Evolutionary conservation across 2,329 filamentous ascomycete species (phyloP).

Genomic region (Nemania bipapillata): DNA sequence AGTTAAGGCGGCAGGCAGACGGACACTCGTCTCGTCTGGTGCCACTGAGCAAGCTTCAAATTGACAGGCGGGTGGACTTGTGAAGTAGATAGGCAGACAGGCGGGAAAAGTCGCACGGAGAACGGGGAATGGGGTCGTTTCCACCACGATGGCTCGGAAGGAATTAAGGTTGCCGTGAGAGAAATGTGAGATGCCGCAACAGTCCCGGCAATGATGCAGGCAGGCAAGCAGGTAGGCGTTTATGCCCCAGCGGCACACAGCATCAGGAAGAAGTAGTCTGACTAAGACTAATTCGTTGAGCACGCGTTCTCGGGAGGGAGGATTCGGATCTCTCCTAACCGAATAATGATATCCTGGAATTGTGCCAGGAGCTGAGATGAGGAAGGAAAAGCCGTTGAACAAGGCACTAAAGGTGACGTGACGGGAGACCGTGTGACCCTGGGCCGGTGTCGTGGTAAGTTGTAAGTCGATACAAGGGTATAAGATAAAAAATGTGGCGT

Average conservation of each 20-base stretch:
- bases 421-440: slow-evolving; percentile 13
- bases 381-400: slow-evolving; percentile 14
- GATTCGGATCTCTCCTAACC: slow-evolving; percentile 13
- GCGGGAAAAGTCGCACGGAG: slow-evolving; percentile 13
- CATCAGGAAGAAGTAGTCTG: slow-evolving; percentile 24
- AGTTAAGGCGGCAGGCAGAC: slow-evolving; percentile 17
- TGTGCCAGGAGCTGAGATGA: slow-evolving; percentile 10
- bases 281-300: slow-evolving; percentile 35
- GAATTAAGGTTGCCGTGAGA: slow-evolving; percentile 38
- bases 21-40: slow-evolving; percentile 19
- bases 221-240: slow-evolving; percentile 25
- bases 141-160: slow-evolving; percentile 33
- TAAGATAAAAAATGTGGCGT: slow-evolving; percentile 5
- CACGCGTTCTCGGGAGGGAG: background rate
- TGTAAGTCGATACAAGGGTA: slow-evolving; percentile 5
- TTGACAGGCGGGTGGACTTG: slow-evolving; percentile 16
- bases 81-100: slow-evolving; percentile 2
- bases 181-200: slow-evolving; percentile 34
- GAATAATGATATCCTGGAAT: slow-evolving; percentile 27
- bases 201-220: slow-evolving; percentile 34
- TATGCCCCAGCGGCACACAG: slow-evolving; percentile 28
- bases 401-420: slow-evolving; percentile 5
- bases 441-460: slow-evolving; percentile 15
- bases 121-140: slow-evolving; percentile 19
- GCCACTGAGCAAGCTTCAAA: slow-evolving; percentile 20